Percentiles rank a stretch among this genome's conserved stretches.
Evolutionary conservation across 257 asterid genomes (phyloP).

Genomic region (Petunia axillaris): DNA sequence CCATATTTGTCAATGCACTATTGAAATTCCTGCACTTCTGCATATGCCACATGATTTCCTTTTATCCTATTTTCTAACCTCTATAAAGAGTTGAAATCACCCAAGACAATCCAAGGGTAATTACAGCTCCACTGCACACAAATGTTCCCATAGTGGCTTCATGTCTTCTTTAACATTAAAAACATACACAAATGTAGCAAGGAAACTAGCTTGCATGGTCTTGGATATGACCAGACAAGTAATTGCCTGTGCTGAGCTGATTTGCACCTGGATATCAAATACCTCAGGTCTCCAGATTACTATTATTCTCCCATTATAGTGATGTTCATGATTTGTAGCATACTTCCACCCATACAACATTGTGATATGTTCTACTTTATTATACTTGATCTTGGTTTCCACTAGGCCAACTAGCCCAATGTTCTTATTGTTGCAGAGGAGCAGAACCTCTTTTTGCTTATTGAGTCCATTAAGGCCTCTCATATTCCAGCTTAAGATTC

Average conservation of each 20-base stretch:
- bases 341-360: background rate
- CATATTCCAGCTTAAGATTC: no score
- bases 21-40: background rate
- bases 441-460: no score
- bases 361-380: no score
- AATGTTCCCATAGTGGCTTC: background rate
- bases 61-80: background rate
- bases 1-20: background rate
- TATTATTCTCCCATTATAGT: background rate
- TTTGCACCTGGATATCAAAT: background rate
- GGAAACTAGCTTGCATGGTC: no score
- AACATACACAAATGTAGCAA: background rate
- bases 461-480: no score
- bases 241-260: background rate
- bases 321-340: background rate
- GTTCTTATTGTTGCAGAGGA: background rate
- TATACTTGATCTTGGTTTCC: background rate
- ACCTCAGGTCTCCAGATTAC: background rate
- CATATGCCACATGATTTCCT: background rate
- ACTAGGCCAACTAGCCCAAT: background rate
- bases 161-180: no score
- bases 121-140: background rate
- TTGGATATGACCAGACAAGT: no score
- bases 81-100: no score
- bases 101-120: background rate